Percentiles rank a stretch among this genome's conserved stretches.
Evolutionary conservation across 176 grass and related monocot species (phyloP).

Genomic region (Tillandsia fasciculata): DNA sequence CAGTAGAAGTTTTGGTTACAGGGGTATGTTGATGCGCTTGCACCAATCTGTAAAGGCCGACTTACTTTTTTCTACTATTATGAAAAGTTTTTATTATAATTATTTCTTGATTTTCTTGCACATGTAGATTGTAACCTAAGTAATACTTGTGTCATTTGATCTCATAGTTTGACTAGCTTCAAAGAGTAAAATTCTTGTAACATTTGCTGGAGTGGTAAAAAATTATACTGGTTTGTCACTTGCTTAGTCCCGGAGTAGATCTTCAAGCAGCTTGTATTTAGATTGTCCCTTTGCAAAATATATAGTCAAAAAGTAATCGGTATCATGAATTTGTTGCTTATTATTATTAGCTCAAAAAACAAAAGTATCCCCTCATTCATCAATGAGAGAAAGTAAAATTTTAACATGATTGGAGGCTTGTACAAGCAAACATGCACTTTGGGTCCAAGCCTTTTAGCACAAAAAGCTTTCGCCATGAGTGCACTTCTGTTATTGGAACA

Average conservation of each 20-base stretch:
- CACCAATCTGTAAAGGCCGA: slow-evolving; percentile 5
- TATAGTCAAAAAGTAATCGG: too few species aligned
- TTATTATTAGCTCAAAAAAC: not conserved
- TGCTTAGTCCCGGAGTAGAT: not conserved
- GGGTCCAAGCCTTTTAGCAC: not conserved
- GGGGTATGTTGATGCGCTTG: slow-evolving; percentile 59
- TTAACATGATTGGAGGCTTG: not conserved
- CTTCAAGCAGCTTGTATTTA: too few species aligned
- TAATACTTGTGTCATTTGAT: too few species aligned
- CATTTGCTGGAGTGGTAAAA: not conserved
- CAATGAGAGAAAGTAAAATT: not conserved
- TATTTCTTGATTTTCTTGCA: not conserved
- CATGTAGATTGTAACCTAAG: not conserved
- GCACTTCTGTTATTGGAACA: not conserved
- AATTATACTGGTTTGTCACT: not conserved
- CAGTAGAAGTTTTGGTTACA: slow-evolving; percentile 88
- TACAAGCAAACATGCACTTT: not conserved
- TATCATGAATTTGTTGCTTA: too few species aligned
- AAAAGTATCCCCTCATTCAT: not conserved
- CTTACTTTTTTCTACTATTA: not conserved
- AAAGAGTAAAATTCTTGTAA: not conserved
- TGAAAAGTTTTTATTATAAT: too few species aligned
- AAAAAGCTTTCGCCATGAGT: not conserved
- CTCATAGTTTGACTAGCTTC: not conserved
- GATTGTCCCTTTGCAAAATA: too few species aligned